A percentile compares a stretch with the other conserved stretches of the same genome.
Conservation (phyloP, 1,284 basidiomycete genomes). For the Erythrobasidium hasegawianum region DNA sequence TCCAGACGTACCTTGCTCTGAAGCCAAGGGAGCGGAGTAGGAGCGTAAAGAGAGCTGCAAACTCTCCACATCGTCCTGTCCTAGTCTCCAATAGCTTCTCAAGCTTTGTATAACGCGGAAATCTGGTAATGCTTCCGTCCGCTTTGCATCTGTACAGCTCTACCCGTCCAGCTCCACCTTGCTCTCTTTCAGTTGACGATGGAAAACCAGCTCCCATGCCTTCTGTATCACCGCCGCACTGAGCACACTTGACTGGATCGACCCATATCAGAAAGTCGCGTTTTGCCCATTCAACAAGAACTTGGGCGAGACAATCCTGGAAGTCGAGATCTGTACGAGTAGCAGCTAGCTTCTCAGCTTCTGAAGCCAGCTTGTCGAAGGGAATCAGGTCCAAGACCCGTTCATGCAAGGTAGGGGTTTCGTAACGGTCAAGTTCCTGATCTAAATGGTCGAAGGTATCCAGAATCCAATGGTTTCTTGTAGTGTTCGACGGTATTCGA, state of each 20-base stretch:
- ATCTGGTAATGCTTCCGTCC: conserved; percentile 45
- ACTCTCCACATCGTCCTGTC: conserved; percentile 53
- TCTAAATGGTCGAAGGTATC: background rate
- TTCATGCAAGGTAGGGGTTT: conserved; percentile 6
- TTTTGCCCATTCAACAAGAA: conserved; percentile 54
- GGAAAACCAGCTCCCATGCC: conserved; percentile 38
- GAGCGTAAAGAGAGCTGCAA: conserved; percentile 54
- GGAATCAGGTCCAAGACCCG: conserved; percentile 24
- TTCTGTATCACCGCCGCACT: conserved; percentile 47
- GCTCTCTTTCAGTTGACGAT: conserved; percentile 44
- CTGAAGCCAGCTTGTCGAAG: conserved; percentile 11
- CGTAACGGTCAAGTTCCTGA: conserved; percentile 17
- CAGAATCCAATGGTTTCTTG: background rate
- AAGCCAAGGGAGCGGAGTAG: conserved; percentile 51
- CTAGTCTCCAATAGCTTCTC: conserved; percentile 48
- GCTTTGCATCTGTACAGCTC: conserved; percentile 50
- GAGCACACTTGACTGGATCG: conserved; percentile 52
- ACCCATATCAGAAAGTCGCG: conserved; percentile 52
- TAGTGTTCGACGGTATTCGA: background rate
- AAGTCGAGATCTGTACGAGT: conserved; percentile 10
- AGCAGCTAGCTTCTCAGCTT: background rate
- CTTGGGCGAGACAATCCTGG: conserved; percentile 49
- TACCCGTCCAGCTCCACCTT: conserved; percentile 50
- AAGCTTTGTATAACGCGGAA: conserved; percentile 50
- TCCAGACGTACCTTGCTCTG: conserved; percentile 52